Evolutionary conservation across 2,329 filamentous ascomycete species (phyloP).

Genomic region (Diaporthe sp.): DNA sequence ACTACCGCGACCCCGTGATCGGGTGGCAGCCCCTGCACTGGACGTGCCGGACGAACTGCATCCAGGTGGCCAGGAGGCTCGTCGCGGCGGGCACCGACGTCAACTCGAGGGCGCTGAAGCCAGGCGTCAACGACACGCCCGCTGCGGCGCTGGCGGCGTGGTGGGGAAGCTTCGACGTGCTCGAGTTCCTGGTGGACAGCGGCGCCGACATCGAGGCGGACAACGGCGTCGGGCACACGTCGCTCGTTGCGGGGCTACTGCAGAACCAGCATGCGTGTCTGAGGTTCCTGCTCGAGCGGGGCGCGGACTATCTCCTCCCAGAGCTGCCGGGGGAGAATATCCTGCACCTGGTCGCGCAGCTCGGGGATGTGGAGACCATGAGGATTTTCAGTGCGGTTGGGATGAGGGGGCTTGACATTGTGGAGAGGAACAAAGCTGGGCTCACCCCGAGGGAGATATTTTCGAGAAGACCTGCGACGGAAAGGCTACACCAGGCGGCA

Average conservation of each 20-base stretch:
- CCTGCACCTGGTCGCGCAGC: conserved; percentile 11
- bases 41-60: neutral
- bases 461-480: neutral
- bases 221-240: neutral
- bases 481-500: neutral
- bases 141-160: conserved; percentile 17
- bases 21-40: conserved; percentile 12
- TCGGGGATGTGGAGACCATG: conserved; percentile 1
- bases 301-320: neutral
- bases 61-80: neutral
- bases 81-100: conserved; percentile 6
- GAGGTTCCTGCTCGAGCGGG: conserved; percentile 5
- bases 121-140: conserved; percentile 5
- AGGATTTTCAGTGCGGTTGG: neutral
- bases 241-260: conserved; percentile 10
- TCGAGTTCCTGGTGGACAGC: conserved; percentile 5
- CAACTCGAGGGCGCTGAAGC: conserved; percentile 1
- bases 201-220: conserved; percentile 11
- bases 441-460: conserved; percentile 1
- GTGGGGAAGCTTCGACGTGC: conserved; percentile 6
- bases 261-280: conserved; percentile 11
- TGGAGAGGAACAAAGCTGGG: neutral
- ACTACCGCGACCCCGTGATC: conserved; percentile 21
- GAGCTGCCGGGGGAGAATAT: neutral
- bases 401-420: neutral